Conservation (phyloP, 495 filamentous ascomycete genomes). For the Xylaria acuta region DNA sequence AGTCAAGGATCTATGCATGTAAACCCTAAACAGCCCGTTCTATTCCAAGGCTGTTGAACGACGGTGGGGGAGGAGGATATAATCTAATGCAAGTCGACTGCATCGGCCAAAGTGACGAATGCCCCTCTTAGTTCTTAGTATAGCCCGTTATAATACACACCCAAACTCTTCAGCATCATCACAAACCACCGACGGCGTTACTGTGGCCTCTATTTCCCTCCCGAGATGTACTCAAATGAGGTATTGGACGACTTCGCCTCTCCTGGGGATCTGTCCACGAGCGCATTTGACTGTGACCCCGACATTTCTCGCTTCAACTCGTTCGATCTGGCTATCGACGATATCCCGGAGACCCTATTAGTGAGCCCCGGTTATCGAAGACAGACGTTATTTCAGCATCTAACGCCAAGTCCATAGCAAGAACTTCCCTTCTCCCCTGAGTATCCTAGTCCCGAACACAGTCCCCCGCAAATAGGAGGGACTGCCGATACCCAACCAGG, state of each 20-base stretch:
- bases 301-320: neutral
- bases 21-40: slow-evolving; percentile 1
- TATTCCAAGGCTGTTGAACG: neutral
- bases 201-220: neutral
- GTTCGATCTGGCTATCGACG: neutral
- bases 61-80: neutral
- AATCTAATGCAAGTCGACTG: neutral
- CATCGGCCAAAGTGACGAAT: neutral
- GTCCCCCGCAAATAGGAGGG: slow-evolving; percentile 33
- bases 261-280: neutral
- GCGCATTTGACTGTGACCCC: neutral
- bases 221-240: neutral
- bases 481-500: slow-evolving; percentile 45
- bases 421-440: slow-evolving; percentile 42
- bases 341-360: neutral
- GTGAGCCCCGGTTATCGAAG: neutral
- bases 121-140: neutral
- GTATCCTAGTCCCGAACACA: slow-evolving; percentile 47
- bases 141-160: neutral
- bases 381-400: neutral
- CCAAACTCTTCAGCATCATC: neutral
- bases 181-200: neutral
- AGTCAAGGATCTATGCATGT: neutral
- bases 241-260: neutral
- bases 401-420: slow-evolving; percentile 39